Conservation (phyloP, 441 rosid genomes). For the Euphorbia celastroides region DNA sequence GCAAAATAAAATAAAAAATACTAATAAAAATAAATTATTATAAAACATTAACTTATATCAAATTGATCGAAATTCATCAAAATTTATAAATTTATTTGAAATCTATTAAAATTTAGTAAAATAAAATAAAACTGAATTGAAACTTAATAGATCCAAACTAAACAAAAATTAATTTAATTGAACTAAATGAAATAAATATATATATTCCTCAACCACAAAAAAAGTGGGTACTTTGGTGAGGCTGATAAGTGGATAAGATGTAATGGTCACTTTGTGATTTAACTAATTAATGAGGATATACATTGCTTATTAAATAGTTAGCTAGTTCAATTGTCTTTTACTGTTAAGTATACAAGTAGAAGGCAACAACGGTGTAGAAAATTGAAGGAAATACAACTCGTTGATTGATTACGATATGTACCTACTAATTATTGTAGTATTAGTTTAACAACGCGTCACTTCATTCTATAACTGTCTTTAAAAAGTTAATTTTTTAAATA, state of each 20-base stretch:
- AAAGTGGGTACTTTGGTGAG: too few species aligned
- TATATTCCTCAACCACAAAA: too few species aligned
- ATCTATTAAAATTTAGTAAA: too few species aligned
- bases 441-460: not conserved
- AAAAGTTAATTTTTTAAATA: not conserved
- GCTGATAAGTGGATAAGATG: conserved; percentile 3
- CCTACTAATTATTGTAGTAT: not conserved
- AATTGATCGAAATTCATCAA: too few species aligned
- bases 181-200: too few species aligned
- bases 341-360: not conserved
- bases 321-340: not conserved
- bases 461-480: not conserved
- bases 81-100: too few species aligned
- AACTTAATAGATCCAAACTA: too few species aligned
- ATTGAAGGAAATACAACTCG: not conserved
- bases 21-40: too few species aligned
- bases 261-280: conserved; percentile 13
- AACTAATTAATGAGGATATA: not conserved
- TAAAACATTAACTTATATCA: too few species aligned
- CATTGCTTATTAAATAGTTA: not conserved
- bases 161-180: too few species aligned
- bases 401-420: conserved; percentile 8
- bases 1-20: too few species aligned
- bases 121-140: too few species aligned
- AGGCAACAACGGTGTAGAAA: not conserved